phyloP scores from a whole-genome alignment of 2,329 filamentous ascomycete species.

The Alternaria consortialis region DNA sequence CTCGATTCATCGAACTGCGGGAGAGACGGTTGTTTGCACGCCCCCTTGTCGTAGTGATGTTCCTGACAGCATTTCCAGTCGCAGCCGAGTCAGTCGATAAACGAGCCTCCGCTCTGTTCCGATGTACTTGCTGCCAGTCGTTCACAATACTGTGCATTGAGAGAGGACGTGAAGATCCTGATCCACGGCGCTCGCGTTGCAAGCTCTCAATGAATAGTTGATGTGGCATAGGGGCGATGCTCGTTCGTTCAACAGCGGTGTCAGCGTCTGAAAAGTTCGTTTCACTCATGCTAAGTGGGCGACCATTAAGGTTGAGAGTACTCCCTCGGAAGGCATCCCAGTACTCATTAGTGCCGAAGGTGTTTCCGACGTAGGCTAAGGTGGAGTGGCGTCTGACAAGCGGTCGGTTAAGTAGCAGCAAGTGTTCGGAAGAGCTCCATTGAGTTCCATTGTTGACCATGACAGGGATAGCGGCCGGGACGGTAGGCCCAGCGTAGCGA shows the following conservation, averaged over 20 bases:
- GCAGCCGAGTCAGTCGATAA: conserved; percentile 16
- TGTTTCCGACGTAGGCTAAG: conserved; percentile 9
- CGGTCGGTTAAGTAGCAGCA: not conserved
- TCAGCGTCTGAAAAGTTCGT: conserved; percentile 18
- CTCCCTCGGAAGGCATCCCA: conserved; percentile 11
- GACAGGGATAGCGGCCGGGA: conserved; percentile 3
- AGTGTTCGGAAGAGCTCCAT: not conserved
- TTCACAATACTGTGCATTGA: conserved; percentile 10
- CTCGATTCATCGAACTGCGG: not conserved
- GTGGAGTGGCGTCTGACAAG: conserved; percentile 10
- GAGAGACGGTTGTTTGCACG: conserved; percentile 13
- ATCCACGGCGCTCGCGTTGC: conserved; percentile 12
- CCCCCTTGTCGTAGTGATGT: conserved; percentile 1
- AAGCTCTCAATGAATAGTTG: conserved; percentile 5
- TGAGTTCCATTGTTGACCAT: conserved; percentile 15
- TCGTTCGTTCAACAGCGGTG: conserved; percentile 15
- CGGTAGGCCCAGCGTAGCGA: conserved; percentile 3
- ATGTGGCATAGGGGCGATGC: conserved; percentile 6
- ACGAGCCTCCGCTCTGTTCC: conserved; percentile 14
- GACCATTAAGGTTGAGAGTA: not conserved
- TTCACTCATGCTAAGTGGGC: conserved; percentile 20
- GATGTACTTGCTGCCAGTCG: conserved; percentile 15
- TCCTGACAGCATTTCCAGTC: conserved; percentile 12
- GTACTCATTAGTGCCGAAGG: conserved; percentile 5
- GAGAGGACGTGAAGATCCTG: conserved; percentile 14